Evolutionary conservation across 805 yeast genomes (phyloP).

Genomic region (Barnettozyma sucrosica): DNA sequence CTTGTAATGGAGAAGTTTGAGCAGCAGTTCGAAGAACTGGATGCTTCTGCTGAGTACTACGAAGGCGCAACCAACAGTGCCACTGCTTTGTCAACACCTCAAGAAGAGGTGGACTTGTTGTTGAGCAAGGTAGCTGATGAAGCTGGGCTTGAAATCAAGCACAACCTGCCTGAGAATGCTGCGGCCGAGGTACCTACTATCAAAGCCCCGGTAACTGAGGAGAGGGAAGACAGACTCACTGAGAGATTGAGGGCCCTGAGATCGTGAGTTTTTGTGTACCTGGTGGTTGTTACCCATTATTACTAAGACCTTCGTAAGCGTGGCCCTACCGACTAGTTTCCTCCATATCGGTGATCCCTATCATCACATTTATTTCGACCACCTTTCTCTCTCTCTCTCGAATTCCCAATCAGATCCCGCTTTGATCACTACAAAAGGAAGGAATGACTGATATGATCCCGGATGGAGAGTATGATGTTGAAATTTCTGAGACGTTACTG

Average conservation of each 20-base stretch:
- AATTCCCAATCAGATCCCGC: neutral
- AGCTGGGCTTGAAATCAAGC: constrained; percentile 90
- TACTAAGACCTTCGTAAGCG: neutral
- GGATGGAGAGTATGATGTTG: constrained; percentile 25
- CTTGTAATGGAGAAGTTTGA: constrained; percentile 97
- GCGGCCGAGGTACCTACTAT: constrained; percentile 50
- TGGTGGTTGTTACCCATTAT: neutral
- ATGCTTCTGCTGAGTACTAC: constrained; percentile 88
- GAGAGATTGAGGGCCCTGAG: constrained; percentile 87
- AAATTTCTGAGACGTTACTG: constrained; percentile 16
- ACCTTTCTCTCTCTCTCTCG: neutral
- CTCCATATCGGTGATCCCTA: neutral
- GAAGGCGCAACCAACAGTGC: constrained; percentile 86
- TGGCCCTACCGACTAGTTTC: neutral
- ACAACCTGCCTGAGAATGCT: constrained; percentile 52
- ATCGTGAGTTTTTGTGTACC: constrained; percentile 19
- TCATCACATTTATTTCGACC: neutral
- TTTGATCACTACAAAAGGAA: neutral
- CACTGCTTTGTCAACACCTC: constrained; percentile 86
- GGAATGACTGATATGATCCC: constrained; percentile 8
- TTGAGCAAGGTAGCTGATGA: constrained; percentile 94
- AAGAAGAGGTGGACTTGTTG: constrained; percentile 87
- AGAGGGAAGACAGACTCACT: constrained; percentile 81
- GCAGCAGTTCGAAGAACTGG: constrained; percentile 91
- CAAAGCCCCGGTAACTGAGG: constrained; percentile 42